Conservation (phyloP, 805 yeast genomes). For the Metschnikowia aberdeeniae region DNA sequence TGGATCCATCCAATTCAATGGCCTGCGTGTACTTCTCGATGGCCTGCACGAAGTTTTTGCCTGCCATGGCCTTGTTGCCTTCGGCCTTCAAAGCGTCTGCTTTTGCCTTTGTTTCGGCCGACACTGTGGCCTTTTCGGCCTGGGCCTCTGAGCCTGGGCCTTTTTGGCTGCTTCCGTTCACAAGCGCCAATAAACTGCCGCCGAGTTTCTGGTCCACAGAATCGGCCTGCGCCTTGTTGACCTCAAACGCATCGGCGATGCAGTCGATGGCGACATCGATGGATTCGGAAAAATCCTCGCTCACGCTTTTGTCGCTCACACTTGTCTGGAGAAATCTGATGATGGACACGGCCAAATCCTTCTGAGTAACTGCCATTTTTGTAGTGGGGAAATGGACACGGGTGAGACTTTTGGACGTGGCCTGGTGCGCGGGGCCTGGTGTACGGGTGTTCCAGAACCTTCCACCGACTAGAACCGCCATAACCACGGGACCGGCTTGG, state of each 20-base stretch:
- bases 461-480: neutral
- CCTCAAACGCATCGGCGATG: slow-evolving; percentile 78
- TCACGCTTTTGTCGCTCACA: slow-evolving; percentile 56
- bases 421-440: slow-evolving; percentile 6
- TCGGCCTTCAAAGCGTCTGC: slow-evolving; percentile 85
- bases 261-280: slow-evolving; percentile 93
- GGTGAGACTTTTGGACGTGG: too few species aligned
- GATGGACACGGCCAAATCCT: slow-evolving; percentile 69
- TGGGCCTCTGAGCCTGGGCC: slow-evolving; percentile 23
- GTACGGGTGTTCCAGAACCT: slow-evolving; percentile 20
- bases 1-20: slow-evolving; percentile 59
- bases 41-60: slow-evolving; percentile 66
- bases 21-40: slow-evolving; percentile 78
- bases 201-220: slow-evolving; percentile 35
- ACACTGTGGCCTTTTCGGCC: slow-evolving; percentile 34
- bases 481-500: too few species aligned
- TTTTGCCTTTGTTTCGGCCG: slow-evolving; percentile 53
- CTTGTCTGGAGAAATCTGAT: slow-evolving; percentile 64
- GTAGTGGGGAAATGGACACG: neutral
- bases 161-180: slow-evolving; percentile 24
- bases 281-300: slow-evolving; percentile 81
- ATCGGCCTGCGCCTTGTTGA: slow-evolving; percentile 45
- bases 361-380: slow-evolving; percentile 45
- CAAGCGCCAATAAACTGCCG: slow-evolving; percentile 46
- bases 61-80: slow-evolving; percentile 89